Evolutionary conservation across 495 filamentous ascomycete genomes (phyloP), one percentile per base, ranked within the genome.

Genomic region (Lepidopterella palustris): DNA sequence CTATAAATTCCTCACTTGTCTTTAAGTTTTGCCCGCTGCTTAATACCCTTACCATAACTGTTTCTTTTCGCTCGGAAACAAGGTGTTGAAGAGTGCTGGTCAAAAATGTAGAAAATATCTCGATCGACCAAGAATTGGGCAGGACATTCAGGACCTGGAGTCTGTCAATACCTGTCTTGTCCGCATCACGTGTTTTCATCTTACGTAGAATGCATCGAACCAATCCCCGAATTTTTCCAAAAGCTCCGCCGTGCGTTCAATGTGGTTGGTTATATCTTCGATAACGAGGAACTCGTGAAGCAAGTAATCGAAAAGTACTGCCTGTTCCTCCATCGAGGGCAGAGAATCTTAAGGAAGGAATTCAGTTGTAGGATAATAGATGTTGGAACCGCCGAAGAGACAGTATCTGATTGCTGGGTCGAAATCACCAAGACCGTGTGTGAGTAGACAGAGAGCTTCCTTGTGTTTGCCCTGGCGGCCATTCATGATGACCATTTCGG

Each of bases 361-460:
- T 45, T 71, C 66, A 51, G 75, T 65, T 23, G 49, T 20, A 11
- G 80, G 63, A 63, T 82, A 76, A 68, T 87, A 87, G 53, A 90
- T 84, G 52, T 80, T 82, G 0, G 81, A 78, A 0, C 91, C 92
- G 54, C 92, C 92, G 40, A 91, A 83, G n/a, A 97, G 78, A 65
- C 95, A 99, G 75, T 99, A 99, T 25, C 88, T 85, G 31, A 97
- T 86, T 9, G 91, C 93, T 1, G 91, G 96, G 72, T 97, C 95
- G 72, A 93, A 96, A 72, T 99, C 95, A 24, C 89, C 90, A 0
- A 99, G 82, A 0, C 86, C 85, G 72, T 97, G 95, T 1, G 87
- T 89, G 15, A 99, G 80, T 0, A 99, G 81, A 1, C 83, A 82
- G 5, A 99, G 78, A 0, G 93, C 90, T 58, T 95, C 82, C 60